These are phyloP conservation scores for Pseudogymnoascus sp. DNA, from an alignment of 2,329 filamentous ascomycete genomes.

Conservation along the genomic window DNA sequence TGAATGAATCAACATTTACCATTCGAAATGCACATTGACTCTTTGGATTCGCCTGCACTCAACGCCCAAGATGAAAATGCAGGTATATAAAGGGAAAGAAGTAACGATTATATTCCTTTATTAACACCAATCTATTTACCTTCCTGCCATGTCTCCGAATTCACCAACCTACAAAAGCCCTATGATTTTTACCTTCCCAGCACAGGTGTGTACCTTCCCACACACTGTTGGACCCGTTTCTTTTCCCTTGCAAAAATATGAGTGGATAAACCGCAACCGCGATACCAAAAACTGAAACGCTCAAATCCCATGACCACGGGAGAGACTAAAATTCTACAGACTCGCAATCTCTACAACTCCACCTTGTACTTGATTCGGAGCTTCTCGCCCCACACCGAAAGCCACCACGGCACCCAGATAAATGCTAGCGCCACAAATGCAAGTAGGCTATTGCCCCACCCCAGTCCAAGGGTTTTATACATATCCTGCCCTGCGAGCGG, in stretches of 20 bases:
- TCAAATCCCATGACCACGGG: slow-evolving; percentile 18
- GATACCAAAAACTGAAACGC: slow-evolving; percentile 30
- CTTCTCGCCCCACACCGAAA: slow-evolving; percentile 35
- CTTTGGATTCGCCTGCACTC: not conserved
- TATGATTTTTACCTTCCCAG: not conserved
- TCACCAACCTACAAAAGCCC: not conserved
- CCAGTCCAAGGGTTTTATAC: slow-evolving; percentile 17
- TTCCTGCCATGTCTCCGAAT: not conserved
- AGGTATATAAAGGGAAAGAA: not conserved
- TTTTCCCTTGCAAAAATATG: not conserved
- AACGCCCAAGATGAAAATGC: not conserved
- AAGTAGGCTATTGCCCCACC: slow-evolving; percentile 35
- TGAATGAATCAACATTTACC: not conserved
- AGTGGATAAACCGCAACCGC: not conserved
- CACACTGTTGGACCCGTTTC: not conserved
- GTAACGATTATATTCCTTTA: not conserved
- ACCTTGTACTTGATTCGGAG: not conserved
- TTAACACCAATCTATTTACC: not conserved
- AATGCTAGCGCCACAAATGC: slow-evolving; percentile 37
- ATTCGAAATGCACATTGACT: not conserved
- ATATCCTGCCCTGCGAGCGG: slow-evolving; percentile 21
- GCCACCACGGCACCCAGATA: slow-evolving; percentile 43
- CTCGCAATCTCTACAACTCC: slow-evolving; percentile 25
- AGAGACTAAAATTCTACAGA: slow-evolving; percentile 22
- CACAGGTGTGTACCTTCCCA: not conserved